These are phyloP conservation scores for Pisolithus marmoratus DNA, from an alignment of 768 basidiomycete species.

Conservation along the genomic window DNA sequence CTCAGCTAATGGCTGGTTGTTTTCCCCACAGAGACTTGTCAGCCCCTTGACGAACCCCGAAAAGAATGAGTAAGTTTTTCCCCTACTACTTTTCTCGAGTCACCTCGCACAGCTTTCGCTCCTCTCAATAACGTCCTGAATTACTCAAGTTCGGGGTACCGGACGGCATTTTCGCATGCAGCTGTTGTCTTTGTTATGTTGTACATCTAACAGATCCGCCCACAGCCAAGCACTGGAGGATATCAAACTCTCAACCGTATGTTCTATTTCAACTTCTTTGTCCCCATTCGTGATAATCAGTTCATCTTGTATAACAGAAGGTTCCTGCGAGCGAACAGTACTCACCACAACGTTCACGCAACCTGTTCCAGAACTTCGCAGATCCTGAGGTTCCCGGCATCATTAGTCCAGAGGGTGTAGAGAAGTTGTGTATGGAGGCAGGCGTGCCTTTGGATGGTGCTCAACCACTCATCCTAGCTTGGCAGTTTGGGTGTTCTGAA, in stretches of 20 bases:
- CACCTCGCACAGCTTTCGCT: slow-evolving; percentile 8
- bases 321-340: slow-evolving; percentile 33
- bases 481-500: slow-evolving; percentile 66
- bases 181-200: slow-evolving; percentile 58
- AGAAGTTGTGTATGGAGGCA: slow-evolving; percentile 62
- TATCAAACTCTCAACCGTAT: slow-evolving; percentile 25
- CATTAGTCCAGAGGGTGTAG: slow-evolving; percentile 72
- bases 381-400: slow-evolving; percentile 42
- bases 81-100: slow-evolving; percentile 14
- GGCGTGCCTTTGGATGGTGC: slow-evolving; percentile 70
- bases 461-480: slow-evolving; percentile 65
- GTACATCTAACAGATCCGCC: slow-evolving; percentile 48
- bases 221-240: slow-evolving; percentile 44
- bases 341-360: slow-evolving; percentile 41
- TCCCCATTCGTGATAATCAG: background rate
- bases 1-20: slow-evolving; percentile 5
- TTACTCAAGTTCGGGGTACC: slow-evolving; percentile 20
- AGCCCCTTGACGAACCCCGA: slow-evolving; percentile 17
- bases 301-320: slow-evolving; percentile 1
- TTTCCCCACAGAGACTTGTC: slow-evolving; percentile 20
- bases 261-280: slow-evolving; percentile 7
- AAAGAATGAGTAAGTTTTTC: slow-evolving; percentile 27
- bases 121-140: slow-evolving; percentile 11
- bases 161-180: slow-evolving; percentile 44
- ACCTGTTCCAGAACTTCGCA: slow-evolving; percentile 59